Evolutionary conservation across 495 filamentous ascomycete species (phyloP), one percentile per base, ranked within the genome.

Genomic region (Penicillium silybi): DNA sequence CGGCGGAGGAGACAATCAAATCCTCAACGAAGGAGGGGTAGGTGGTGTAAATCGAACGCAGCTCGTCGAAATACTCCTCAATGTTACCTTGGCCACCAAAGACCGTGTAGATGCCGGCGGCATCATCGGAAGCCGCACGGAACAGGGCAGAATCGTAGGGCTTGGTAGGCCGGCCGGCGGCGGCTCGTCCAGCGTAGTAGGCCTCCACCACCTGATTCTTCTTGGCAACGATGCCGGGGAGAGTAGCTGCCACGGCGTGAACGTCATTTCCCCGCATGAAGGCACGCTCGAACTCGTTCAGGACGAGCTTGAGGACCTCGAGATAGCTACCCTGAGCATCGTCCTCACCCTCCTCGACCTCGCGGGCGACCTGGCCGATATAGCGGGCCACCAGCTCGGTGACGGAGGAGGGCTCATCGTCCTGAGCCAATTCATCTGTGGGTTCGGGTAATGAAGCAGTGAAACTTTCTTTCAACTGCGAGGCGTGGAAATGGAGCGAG

Each of bases 31-130:
- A 90, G 2, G 88, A 87, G 2, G 88, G 85, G 68, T 99, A 99
- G 13, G 90, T 95, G 41, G 78, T 81, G 75, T 92, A 95, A 27
- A 97, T 78, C 67, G 92, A 86, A 34, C 92, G 84, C 37, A 99
- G 80, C 72, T 99, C 95, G 48, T 97, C 92, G 64, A 97, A 99
- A 71, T 97, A 99, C 69, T 97, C 95, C 67, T 97, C 91, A 52
- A 97, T 97, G 68, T 97, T 99, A 47, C 95, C 95, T 66, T 99
- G 95, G n/a, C 95, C 95, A 41, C 95, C 95, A 55, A 97, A 97
- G 50, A 99, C 88, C 44, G 84, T 89, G 75, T 95, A 97, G 38
- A 97, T 77, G 48, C 75, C 82, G 6, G 90, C 92, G 29, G 79
- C 78, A 35, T 80, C 82, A 39, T 97, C 92, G 3, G 82, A 84